These are phyloP conservation scores for Rhynchospora tenuis DNA, from an alignment of 176 grass and related monocot species.

Conservation along the genomic window DNA sequence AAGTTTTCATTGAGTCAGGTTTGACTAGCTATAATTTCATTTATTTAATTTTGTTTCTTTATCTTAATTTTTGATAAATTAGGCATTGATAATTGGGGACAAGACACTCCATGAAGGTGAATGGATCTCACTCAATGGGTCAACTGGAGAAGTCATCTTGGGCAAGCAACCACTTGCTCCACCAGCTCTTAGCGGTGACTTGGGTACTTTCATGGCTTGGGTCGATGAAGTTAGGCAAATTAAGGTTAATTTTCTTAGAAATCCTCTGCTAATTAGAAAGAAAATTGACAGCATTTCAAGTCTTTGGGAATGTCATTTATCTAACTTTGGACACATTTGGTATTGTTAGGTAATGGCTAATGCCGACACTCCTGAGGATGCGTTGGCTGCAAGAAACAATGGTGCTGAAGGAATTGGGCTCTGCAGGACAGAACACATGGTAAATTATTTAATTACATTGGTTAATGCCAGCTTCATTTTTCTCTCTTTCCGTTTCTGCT, in stretches of 20 bases:
- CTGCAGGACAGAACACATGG: conserved; percentile 96
- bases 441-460: conserved; percentile 1
- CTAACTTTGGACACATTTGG: conserved; percentile 21
- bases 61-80: conserved; percentile 14
- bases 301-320: not conserved
- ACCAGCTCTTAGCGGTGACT: conserved; percentile 71
- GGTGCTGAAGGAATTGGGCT: conserved; percentile 93
- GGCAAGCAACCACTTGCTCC: conserved; percentile 86
- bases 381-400: conserved; percentile 73
- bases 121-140: conserved; percentile 90
- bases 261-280: not conserved
- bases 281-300: not conserved
- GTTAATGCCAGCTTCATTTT: conserved; percentile 8
- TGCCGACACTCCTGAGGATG: conserved; percentile 92
- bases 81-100: conserved; percentile 56
- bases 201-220: conserved; percentile 92
- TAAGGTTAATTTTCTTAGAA: conserved; percentile 42
- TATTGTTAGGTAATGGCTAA: conserved; percentile 87
- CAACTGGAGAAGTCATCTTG: conserved; percentile 85
- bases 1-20: not conserved
- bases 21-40: not conserved
- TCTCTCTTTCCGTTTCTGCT: too few species aligned
- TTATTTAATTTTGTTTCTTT: not conserved
- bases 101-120: conserved; percentile 64
- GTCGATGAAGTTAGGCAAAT: conserved; percentile 82